Evolutionary conservation across 257 asterid genomes (phyloP), one percentile per base, ranked within the genome.

Genomic region (Haberlea rhodopensis): DNA sequence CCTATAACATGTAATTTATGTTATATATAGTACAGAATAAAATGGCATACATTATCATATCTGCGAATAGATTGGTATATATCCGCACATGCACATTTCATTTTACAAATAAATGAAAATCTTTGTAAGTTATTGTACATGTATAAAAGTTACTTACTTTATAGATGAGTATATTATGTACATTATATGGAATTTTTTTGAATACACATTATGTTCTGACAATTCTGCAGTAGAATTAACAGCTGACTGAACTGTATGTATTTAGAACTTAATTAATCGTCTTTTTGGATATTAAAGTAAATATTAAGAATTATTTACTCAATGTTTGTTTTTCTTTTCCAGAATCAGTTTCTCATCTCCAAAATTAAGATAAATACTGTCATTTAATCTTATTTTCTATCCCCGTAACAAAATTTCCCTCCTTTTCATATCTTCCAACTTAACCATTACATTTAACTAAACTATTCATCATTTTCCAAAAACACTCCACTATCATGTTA

Each of bases 1-100:
- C 31, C 43, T 31, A 48, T 60, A 57, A 46, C n/a, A 45, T 37
- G 52, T 10, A 46, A 27, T n/a, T 34, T 22, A 31, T 53, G 67
- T 53, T 43, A 45, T n/a, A 61, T 32, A 29, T 26, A 58, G 46
- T 37, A 11, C n/a, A 37, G 46, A 37, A 37, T 3, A 37, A 37
- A 37, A 11, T 3, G 46, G 1, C 46, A 11, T 37, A 37, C 18
- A 8, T 37, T 2, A 37, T 10, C 46, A 11, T 11, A 37, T 37
- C 46, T 37, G 46, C 46, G 18, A 37, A 37, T 11, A 37, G n/a
- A 37, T 11, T 37, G 46, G 6, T 37, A 2, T 37, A 37, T n/a
- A 11, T 37, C n/a, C 43, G 1, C 13, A 13, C 46, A 11, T 37
- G 6, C 46, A 10, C 46, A 37, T 37, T 37, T 10, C 5, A 3